Evolutionary conservation across 208 protist species (phyloP).

Genomic region (Ichthyophonus hoferi): DNA sequence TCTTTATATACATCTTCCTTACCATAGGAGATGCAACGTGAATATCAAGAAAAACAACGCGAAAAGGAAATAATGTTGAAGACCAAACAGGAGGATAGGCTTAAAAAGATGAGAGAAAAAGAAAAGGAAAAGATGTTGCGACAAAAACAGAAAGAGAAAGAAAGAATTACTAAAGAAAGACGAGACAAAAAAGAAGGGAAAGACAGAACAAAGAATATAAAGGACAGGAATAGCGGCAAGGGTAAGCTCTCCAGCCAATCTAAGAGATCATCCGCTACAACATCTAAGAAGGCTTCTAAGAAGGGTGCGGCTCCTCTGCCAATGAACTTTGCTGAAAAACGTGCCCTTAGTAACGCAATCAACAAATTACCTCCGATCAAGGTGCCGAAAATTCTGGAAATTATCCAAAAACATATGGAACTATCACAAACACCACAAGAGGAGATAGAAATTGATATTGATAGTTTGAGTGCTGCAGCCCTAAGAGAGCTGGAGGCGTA

Average conservation of each 20-base stretch:
- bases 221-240: too few relatives aligned
- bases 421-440: neutral
- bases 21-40: neutral
- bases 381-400: slow-evolving; percentile 10
- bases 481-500: neutral
- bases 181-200: neutral
- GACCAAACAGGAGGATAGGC: neutral
- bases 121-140: neutral
- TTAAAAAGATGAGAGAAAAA: neutral
- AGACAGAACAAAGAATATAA: too few relatives aligned
- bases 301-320: neutral
- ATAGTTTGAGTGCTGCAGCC: neutral
- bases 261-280: neutral
- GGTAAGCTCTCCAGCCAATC: neutral
- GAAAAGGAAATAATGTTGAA: neutral
- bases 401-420: neutral
- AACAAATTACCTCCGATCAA: slow-evolving; percentile 12
- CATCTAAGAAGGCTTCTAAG: neutral
- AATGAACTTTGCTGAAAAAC: neutral
- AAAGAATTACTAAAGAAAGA: neutral
- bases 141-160: neutral
- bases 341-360: slow-evolving; percentile 3
- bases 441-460: slow-evolving; percentile 27
- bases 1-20: too few relatives aligned
- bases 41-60: too few relatives aligned